Base-by-base conservation (phyloP, 2,329 filamentous ascomycete genomes). In the Lachnellula hyalina region DNA sequence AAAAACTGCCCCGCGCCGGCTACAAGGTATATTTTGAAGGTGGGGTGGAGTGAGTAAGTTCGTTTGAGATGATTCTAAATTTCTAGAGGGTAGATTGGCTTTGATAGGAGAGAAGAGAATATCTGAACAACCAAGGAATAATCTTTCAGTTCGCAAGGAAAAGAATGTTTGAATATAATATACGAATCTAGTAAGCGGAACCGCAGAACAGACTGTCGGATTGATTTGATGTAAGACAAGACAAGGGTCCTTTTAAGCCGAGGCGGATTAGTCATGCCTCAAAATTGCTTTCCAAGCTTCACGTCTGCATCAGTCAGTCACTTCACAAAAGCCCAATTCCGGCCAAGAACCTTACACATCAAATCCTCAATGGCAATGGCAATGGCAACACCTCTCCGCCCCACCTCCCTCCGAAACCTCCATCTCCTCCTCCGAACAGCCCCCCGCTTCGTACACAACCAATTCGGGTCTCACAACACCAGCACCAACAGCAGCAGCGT, bases 401-500 rank as follows among this genome's bases (percentile, higher is more conserved):
- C 57, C 21, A 65, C 66, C 35, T 66, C 66, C 21, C 52, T 67
- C 46, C 63, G 66, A 36, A 68, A 67, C 48, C 56, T 68, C 38
- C 61, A 58, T 25, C 62, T 67, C 9, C 63, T 69, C 49, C 65
- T 69, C 52, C 62, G 63, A 25, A 60, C 61, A 17, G 65, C 67
- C 5, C 66, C 67, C 21, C 61, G 65, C 44, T 66, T 62, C 41
- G 61, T 67, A 21, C 63, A 63, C 42, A 63, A 63, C 28, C 65
- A 68, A 56, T 67, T 67, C 56, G 58, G 63, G 23, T 44, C 28
- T 12, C 60, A 61, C 45, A 70, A 71, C 45, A 53, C 17, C 19
- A 28, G 57, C 65, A n/a, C 25, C n/a, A 23, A 42, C 17, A 35
- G 1, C 12, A 84, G 87, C 47, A 91, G 89, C 53, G 89, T 99